A percentile compares a stretch with the other conserved stretches of the same genome.
Conservation (phyloP, 192 early-diverging fungal genomes). For the Phycomyces blakesleeanus region DNA sequence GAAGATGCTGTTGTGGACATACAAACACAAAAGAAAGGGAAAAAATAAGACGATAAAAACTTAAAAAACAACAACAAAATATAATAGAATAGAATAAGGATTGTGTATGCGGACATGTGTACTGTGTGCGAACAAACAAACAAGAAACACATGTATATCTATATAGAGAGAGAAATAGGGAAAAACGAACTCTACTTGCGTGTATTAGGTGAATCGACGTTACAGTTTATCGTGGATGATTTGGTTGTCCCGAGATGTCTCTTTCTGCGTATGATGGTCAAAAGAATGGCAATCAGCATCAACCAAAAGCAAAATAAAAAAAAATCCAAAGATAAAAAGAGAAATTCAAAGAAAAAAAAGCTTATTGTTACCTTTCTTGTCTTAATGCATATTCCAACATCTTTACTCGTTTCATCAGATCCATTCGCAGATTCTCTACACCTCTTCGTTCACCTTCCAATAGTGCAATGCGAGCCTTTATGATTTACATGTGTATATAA, state of each 20-base stretch:
- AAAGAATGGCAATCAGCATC: too few relatives aligned
- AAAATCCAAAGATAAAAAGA: too few relatives aligned
- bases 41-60: too few relatives aligned
- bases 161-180: background rate
- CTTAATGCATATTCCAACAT: conserved; percentile 82
- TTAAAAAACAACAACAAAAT: too few relatives aligned
- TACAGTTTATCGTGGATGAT: background rate
- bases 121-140: too few relatives aligned
- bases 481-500: too few relatives aligned
- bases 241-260: background rate
- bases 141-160: too few relatives aligned
- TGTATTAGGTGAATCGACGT: conserved; percentile 27
- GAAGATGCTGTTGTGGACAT: background rate
- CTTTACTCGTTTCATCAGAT: conserved; percentile 74
- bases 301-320: too few relatives aligned
- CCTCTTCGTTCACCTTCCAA: conserved; percentile 75
- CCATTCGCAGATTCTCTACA: conserved; percentile 68
- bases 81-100: conserved; percentile 10
- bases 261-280: conserved; percentile 3
- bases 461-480: conserved; percentile 68
- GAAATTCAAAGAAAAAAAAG: too few relatives aligned
- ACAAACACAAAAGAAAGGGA: too few relatives aligned
- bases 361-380: conserved; percentile 71
- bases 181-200: conserved; percentile 11
- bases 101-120: background rate